These are phyloP conservation scores for Podaxis sp. DNA, from an alignment of 768 basidiomycete species.

Conservation along the genomic window DNA sequence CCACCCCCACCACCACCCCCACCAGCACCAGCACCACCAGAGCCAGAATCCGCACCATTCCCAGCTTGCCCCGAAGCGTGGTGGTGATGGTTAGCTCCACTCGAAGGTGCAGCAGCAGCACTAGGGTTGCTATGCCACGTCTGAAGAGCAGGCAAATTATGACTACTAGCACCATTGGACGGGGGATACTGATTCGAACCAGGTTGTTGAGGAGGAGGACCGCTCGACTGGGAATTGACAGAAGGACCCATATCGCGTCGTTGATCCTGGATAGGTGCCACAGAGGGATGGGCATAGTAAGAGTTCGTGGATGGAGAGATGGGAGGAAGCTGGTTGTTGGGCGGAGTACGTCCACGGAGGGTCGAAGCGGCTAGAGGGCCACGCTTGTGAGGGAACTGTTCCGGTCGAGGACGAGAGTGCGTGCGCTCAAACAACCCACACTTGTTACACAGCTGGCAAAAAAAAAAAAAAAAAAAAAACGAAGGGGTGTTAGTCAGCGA, in stretches of 20 bases:
- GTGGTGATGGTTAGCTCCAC: not conserved
- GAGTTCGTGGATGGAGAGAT: slow-evolving; percentile 39
- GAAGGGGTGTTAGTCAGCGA: not conserved
- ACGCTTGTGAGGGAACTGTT: slow-evolving; percentile 78
- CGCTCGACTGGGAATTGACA: slow-evolving; percentile 7
- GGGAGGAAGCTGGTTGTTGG: slow-evolving; percentile 33
- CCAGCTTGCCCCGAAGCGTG: not conserved
- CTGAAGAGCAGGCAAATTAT: slow-evolving; percentile 43
- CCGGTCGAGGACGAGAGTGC: slow-evolving; percentile 72
- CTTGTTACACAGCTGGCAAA: slow-evolving; percentile 53
- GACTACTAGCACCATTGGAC: slow-evolving; percentile 12
- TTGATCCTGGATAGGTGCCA: slow-evolving; percentile 33
- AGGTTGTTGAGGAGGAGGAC: not conserved
- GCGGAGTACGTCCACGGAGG: slow-evolving; percentile 48
- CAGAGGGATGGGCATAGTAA: slow-evolving; percentile 49
- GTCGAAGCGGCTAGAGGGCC: slow-evolving; percentile 57
- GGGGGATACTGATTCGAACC: slow-evolving; percentile 1
- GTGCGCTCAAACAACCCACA: slow-evolving; percentile 81
- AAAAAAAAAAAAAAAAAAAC: not conserved
- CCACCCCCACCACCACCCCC: not conserved
- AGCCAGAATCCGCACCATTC: not conserved
- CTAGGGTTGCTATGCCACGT: slow-evolving; percentile 33
- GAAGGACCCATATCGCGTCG: slow-evolving; percentile 10
- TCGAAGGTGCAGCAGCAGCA: slow-evolving; percentile 19
- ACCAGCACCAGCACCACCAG: not conserved